Conservation (phyloP, 1,284 basidiomycete genomes). For the Pseudozyma tsukubaensis region DNA sequence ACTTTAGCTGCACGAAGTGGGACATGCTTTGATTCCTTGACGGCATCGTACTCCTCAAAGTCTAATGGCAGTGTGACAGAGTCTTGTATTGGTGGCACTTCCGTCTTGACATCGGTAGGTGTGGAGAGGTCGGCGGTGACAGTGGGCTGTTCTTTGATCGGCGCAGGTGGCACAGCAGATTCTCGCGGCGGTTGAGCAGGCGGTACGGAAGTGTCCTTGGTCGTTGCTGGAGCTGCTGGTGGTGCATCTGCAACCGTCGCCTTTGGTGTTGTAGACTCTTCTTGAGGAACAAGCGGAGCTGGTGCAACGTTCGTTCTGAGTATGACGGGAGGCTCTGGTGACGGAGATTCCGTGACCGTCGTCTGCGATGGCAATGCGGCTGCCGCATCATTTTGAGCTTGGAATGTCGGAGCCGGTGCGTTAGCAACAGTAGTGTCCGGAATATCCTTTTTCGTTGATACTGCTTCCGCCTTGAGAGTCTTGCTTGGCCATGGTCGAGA, state of each 20-base stretch:
- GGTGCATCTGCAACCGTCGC: neutral
- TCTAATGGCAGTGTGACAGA: neutral
- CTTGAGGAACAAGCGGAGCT: neutral
- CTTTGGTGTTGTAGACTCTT: neutral
- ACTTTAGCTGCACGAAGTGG: constrained; percentile 64
- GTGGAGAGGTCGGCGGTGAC: neutral
- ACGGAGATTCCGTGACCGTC: too few species aligned
- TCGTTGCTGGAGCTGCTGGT: neutral
- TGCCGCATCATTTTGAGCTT: neutral
- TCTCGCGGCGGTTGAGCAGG: neutral
- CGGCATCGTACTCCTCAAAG: constrained; percentile 64
- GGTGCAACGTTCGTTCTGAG: neutral
- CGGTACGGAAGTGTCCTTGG: neutral
- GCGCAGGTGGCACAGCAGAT: neutral
- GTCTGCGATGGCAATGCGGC: too few species aligned
- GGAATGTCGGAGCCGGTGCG: too few species aligned
- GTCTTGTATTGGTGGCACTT: constrained; percentile 4
- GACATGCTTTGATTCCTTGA: constrained; percentile 46
- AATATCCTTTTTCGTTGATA: neutral
- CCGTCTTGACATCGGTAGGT: neutral
- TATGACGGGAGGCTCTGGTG: too few species aligned
- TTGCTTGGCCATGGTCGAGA: constrained; percentile 34
- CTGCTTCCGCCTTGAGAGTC: neutral
- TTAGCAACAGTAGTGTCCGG: neutral
- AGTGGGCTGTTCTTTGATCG: neutral